Evolutionary conservation across 1,284 basidiomycete species (phyloP), one percentile per base, ranked within the genome.

Genomic region (Leccinum colubrinum): DNA sequence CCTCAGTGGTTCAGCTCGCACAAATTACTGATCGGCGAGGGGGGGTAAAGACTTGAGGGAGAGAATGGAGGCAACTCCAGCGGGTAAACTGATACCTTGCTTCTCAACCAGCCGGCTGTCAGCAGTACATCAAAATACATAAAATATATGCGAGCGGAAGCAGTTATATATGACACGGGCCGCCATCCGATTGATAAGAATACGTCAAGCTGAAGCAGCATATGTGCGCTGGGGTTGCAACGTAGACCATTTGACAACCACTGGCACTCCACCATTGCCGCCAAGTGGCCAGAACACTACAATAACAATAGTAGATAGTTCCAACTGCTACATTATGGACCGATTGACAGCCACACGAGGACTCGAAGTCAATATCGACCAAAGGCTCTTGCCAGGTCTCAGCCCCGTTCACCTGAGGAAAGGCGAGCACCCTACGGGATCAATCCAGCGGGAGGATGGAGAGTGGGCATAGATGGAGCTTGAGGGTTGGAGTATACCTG

Each of bases 71-170:
- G 30, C 7, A 35, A 4, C 20, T 50, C 17, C 17, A 46, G 17
- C 43, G n/a, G 41, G 25, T n/a, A 9, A 41, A 27, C n/a, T 55
- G 17, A n/a, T 35, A 35, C 35, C 35, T 35, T 35, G 5, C 35
- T 35, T 35, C 33, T 35, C 33, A 12, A 39, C 37, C 25, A 33
- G 30, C 30, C 30, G 9, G 30, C 30, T 33, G 30, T 33, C 30
- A 1, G 30, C 30, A 33, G 30, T 4, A 30, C 30, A 8, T 6
- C 22, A 5, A 25, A 12, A 22, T 37, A 59, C 64, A 17, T 46
- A 46, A 55, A 59, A 60, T 64, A 52, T 51, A 51, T 55, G 56
- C 8, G 9, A 62, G 25, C 41, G 56, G 50, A 56, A 53, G 35
- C 14, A 54, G 52, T 14, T 33, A 37, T 3, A 41, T 33, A 43